Evolutionary conservation across 768 basidiomycete species (phyloP).

Genomic region (Rossbeevera mucosa): DNA sequence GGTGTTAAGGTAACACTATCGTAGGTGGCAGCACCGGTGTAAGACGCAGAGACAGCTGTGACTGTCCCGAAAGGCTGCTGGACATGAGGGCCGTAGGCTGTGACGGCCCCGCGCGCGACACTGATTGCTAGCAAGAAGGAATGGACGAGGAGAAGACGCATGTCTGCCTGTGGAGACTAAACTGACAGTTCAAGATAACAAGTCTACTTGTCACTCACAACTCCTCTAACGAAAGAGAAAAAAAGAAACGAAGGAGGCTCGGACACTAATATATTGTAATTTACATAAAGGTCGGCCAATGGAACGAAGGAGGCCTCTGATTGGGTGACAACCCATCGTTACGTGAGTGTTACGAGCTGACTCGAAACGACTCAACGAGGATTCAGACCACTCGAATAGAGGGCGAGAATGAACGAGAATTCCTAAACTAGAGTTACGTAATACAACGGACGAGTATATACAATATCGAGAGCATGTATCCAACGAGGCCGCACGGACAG

Average conservation of each 20-base stretch:
- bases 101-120: constrained; percentile 8
- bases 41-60: constrained; percentile 37
- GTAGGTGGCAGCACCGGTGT: constrained; percentile 48
- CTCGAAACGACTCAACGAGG: too few species aligned
- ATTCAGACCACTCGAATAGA: too few species aligned
- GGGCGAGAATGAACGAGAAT: too few species aligned
- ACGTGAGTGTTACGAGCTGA: too few species aligned
- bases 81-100: constrained; percentile 22
- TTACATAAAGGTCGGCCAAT: neutral
- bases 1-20: constrained; percentile 47
- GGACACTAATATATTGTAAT: neutral
- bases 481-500: too few species aligned
- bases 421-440: too few species aligned
- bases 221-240: constrained; percentile 7
- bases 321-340: too few species aligned
- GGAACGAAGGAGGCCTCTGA: too few species aligned
- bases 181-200: neutral
- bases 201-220: constrained; percentile 6
- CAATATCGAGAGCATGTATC: too few species aligned
- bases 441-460: too few species aligned
- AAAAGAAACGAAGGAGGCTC: neutral
- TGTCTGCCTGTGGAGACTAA: constrained; percentile 1
- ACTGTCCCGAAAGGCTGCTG: constrained; percentile 24
- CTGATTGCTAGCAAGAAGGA: constrained; percentile 17
- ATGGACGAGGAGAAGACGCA: constrained; percentile 22